Evolutionary conservation across 257 asterid species (phyloP).

Genomic region (Lycium barbarum): DNA sequence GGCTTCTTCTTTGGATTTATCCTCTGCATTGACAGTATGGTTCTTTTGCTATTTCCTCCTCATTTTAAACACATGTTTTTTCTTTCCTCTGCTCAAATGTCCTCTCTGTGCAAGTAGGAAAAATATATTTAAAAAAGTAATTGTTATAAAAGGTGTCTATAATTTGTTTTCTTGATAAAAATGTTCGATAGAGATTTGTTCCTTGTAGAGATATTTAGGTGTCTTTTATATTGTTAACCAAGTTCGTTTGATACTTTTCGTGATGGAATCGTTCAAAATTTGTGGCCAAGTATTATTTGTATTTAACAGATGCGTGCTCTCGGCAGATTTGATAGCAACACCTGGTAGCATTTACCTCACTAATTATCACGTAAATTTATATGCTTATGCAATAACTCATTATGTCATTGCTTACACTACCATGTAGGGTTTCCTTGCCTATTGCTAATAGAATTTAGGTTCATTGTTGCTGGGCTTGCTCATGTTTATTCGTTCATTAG

Average conservation of each 20-base stretch:
- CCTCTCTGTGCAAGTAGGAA: conserved; percentile 14
- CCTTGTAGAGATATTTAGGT: conserved; percentile 9
- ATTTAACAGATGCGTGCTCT: conserved; percentile 4
- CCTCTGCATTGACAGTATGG: not conserved
- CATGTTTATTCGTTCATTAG: conserved; percentile 12
- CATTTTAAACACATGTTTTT: not conserved
- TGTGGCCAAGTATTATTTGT: conserved; percentile 7
- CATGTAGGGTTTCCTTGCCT: conserved; percentile 21
- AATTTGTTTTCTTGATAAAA: conserved; percentile 22
- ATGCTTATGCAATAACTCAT: conserved; percentile 5
- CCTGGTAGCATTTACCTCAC: conserved; percentile 6
- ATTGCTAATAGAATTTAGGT: conserved; percentile 19
- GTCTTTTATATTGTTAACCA: not conserved
- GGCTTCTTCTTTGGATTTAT: conserved; percentile 26
- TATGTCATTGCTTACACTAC: not conserved
- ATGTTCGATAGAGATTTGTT: not conserved
- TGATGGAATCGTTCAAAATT: conserved; percentile 22
- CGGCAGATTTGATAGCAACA: conserved; percentile 7
- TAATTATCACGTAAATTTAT: not conserved
- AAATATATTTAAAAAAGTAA: not conserved
- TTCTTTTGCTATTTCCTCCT: conserved; percentile 25
- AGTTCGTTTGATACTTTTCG: conserved; percentile 16
- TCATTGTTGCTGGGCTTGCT: conserved; percentile 17
- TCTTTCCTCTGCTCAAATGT: conserved; percentile 21
- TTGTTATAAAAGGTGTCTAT: not conserved